phyloP scores from a whole-genome alignment of 331 rosid genomes.

The Rhamnella rubrinervis region DNA sequence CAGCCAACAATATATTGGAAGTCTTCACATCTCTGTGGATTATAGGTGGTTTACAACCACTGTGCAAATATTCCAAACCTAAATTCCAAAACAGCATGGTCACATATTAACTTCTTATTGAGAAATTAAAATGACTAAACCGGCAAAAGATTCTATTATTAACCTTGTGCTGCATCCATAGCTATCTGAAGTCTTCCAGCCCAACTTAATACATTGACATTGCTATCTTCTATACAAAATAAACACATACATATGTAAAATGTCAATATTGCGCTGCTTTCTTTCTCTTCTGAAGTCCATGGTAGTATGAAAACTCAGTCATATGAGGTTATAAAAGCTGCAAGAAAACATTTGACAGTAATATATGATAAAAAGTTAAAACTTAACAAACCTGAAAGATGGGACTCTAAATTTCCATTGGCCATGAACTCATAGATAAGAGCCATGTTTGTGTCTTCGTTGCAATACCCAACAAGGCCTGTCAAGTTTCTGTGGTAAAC shows the following conservation, averaged over 20 bases:
- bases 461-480: conserved; percentile 48
- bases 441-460: conserved; percentile 32
- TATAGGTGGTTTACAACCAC: conserved; percentile 40
- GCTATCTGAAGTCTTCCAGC: conserved; percentile 46
- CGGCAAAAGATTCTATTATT: background rate
- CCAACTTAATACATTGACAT: conserved; percentile 33
- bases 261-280: background rate
- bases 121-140: background rate
- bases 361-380: too few relatives aligned
- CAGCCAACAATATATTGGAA: conserved; percentile 37
- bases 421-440: conserved; percentile 48
- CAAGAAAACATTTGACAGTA: too few relatives aligned
- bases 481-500: conserved; percentile 67
- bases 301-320: background rate
- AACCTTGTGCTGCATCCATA: conserved; percentile 48
- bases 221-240: conserved; percentile 7
- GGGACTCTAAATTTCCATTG: conserved; percentile 24
- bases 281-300: background rate
- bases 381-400: conserved; percentile 15
- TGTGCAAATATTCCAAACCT: conserved; percentile 53
- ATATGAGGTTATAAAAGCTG: background rate
- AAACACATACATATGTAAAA: background rate
- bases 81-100: background rate
- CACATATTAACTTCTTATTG: background rate
- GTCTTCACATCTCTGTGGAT: conserved; percentile 48